Conservation (phyloP, 306 rosid genomes). For the Arachis hypogaea region DNA sequence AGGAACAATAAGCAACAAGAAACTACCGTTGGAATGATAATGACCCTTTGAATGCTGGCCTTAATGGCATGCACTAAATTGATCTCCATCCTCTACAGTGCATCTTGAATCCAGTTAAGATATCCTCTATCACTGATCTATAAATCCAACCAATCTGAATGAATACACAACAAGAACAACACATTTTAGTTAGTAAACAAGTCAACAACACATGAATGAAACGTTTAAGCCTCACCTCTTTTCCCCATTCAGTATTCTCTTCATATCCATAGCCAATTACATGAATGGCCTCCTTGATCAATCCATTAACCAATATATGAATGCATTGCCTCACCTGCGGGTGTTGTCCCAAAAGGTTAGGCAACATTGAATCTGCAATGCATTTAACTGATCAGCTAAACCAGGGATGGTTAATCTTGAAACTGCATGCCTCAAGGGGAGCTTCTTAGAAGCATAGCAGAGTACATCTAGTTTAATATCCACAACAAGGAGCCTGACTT, state of each 20-base stretch:
- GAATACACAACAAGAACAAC: slow-evolving; percentile 17
- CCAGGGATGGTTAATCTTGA: slow-evolving; percentile 78
- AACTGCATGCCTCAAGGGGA: slow-evolving; percentile 69
- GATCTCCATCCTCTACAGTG: slow-evolving; percentile 99
- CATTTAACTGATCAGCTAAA: slow-evolving; percentile 71
- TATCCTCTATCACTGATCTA: slow-evolving; percentile 97
- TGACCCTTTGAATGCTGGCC: slow-evolving; percentile 99
- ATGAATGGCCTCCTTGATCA: slow-evolving; percentile 97
- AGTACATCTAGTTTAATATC: slow-evolving; percentile 76
- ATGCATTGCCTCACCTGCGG: slow-evolving; percentile 61
- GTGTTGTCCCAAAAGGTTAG: slow-evolving; percentile 66
- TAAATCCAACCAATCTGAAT: slow-evolving; percentile 97
- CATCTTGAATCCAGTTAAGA: slow-evolving; percentile 98
- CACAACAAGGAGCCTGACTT: slow-evolving; percentile 56
- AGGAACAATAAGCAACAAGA: slow-evolving; percentile 76
- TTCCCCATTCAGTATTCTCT: slow-evolving; percentile 99
- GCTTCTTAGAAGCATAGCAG: slow-evolving; percentile 71
- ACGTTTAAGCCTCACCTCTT: slow-evolving; percentile 60
- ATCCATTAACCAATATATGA: slow-evolving; percentile 9
- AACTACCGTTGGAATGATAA: slow-evolving; percentile 21
- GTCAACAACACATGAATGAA: not conserved
- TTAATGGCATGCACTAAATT: slow-evolving; percentile 92
- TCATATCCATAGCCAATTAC: slow-evolving; percentile 95
- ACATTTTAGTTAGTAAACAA: slow-evolving; percentile 22
- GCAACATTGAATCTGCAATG: slow-evolving; percentile 55